Percentiles rank a stretch among this genome's conserved stretches.
Evolutionary conservation across 2,329 filamentous ascomycete species (phyloP).

Genomic region (Pseudonectria buxi): DNA sequence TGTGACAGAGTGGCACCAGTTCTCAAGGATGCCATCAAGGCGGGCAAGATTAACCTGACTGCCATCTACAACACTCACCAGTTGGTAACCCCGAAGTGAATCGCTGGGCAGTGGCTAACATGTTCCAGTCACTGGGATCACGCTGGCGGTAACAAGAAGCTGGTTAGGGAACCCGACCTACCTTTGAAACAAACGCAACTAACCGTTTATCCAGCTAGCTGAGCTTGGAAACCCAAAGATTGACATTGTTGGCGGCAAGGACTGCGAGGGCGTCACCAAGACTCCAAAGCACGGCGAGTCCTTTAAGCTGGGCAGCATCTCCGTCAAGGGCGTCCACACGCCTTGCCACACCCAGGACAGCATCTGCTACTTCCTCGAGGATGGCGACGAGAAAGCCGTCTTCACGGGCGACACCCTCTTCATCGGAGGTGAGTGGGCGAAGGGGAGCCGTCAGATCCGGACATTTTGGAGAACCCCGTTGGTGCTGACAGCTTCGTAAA

Average conservation of each 20-base stretch:
- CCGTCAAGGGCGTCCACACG: constrained; percentile 82
- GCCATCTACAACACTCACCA: constrained; percentile 97
- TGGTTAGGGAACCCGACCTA: constrained; percentile 45
- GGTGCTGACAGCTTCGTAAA: constrained; percentile 25
- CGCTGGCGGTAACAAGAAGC: constrained; percentile 79
- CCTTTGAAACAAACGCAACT: background rate
- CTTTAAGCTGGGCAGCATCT: constrained; percentile 79
- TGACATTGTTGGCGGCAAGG: constrained; percentile 78
- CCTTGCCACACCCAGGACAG: constrained; percentile 98
- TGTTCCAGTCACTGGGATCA: constrained; percentile 78
- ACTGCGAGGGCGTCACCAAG: constrained; percentile 72
- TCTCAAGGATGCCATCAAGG: constrained; percentile 65
- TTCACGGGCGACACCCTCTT: constrained; percentile 97
- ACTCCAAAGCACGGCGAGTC: constrained; percentile 69
- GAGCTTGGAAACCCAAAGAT: constrained; percentile 53
- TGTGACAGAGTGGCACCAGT: constrained; percentile 48
- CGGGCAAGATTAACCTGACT: constrained; percentile 71
- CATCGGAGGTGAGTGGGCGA: constrained; percentile 61
- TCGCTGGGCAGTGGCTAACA: constrained; percentile 1
- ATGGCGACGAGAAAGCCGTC: constrained; percentile 66
- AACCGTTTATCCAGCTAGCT: constrained; percentile 22
- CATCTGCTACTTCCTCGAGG: constrained; percentile 90
- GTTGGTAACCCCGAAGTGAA: constrained; percentile 45
- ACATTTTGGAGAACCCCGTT: background rate
- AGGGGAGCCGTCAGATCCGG: background rate